A percentile compares a stretch with the other conserved stretches of the same genome.
phyloP scores from a whole-genome alignment of 1,284 basidiomycete species.

The Gomphus bonarii region DNA sequence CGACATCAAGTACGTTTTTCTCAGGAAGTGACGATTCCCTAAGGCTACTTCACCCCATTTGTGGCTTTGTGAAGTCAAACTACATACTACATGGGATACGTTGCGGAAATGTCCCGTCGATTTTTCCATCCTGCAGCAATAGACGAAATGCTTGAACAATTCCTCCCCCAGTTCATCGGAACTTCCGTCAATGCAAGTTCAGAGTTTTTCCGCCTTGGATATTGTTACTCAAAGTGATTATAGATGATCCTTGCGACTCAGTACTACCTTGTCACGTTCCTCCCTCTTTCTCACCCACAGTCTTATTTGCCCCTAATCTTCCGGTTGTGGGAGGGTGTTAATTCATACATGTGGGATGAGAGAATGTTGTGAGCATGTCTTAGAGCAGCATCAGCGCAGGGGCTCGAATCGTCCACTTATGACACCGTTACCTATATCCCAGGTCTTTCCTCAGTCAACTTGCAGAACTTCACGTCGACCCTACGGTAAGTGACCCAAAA shows the following conservation, averaged over 20 bases:
- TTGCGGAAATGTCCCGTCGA: slow-evolving; percentile 72
- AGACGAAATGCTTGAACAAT: slow-evolving; percentile 81
- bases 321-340: slow-evolving; percentile 74
- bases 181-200: slow-evolving; percentile 58
- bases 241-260: slow-evolving; percentile 70
- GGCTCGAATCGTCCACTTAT: background rate
- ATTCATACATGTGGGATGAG: slow-evolving; percentile 79
- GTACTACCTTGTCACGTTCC: slow-evolving; percentile 73
- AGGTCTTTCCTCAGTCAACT: slow-evolving; percentile 52
- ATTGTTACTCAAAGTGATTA: background rate
- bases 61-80: slow-evolving; percentile 42
- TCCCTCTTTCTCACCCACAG: slow-evolving; percentile 71
- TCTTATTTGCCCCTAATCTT: slow-evolving; percentile 74
- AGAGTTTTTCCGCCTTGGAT: slow-evolving; percentile 5
- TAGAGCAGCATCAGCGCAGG: background rate
- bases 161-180: slow-evolving; percentile 70
- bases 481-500: slow-evolving; percentile 61
- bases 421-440: background rate
- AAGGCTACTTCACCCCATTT: background rate
- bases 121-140: slow-evolving; percentile 90
- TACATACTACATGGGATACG: slow-evolving; percentile 76
- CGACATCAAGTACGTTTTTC: slow-evolving; percentile 21
- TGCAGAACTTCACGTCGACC: slow-evolving; percentile 64
- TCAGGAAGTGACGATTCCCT: slow-evolving; percentile 14
- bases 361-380: slow-evolving; percentile 45